Base-by-base conservation (phyloP, 768 basidiomycete genomes). In the Lactifluus pinguis region DNA sequence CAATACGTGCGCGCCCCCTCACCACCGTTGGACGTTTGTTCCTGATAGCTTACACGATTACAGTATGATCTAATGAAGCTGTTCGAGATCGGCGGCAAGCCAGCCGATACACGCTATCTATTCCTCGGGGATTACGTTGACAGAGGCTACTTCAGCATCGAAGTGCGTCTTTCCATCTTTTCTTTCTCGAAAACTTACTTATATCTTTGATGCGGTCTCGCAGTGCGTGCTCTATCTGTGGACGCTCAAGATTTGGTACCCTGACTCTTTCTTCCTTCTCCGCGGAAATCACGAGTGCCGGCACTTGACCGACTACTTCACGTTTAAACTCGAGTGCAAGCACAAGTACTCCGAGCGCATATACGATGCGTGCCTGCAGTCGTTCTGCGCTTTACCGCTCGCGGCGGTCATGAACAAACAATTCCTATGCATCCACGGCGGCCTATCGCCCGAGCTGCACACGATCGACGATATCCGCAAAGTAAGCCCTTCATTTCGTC, bases 321-420 rank as follows among this genome's bases (percentile, higher is more conserved):
- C 95, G 41, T 98, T 98, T 81, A 98, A 97, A 75, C 86, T 95
- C 25, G 95, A 98, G 78, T 97, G 95, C 79, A 95, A 95, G 76
- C 97, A 98, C 80, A 99, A 98, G 76, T 99, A 99, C 75, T 93
- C 92, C 13, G 95, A 98, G 67, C 84, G 85, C 25, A 83, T 99
- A 61, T 99, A 99, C 71, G 93, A 99, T 61, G 93, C 92, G 21
- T 95, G 92, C 80, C 93, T 98, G 91, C 88, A 95, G 21, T 92
- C 92, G 0, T 98, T 99, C 79, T 98, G 95, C 70, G 81, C 89
- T 0, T 81, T 99, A 1, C 97, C 97, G 2, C 81, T 99, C 11
- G 95, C 95, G 0, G 97, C 97, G 36, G 75, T 99, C 69, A 98
- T 98, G 95, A 99, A 99, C 79, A 98, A 98, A 72, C 97, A 98